Base-by-base conservation (phyloP, 2,329 filamentous ascomycete genomes). In the Fusarium neocosmosporiellum region DNA sequence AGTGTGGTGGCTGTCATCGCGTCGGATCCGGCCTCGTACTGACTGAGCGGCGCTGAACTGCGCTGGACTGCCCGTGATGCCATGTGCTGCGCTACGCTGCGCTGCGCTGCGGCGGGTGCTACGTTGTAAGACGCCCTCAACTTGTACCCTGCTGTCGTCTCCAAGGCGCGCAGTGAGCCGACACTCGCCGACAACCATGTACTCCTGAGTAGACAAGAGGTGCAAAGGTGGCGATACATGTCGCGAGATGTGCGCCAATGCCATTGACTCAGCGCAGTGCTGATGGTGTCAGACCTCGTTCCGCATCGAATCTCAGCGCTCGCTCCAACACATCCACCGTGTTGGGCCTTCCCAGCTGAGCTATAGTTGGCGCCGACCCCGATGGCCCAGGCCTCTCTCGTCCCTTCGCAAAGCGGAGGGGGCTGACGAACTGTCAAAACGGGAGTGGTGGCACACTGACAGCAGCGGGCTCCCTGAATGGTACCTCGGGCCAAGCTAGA, bases 401-500 rank as follows among this genome's bases (percentile, higher is more conserved):
- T 36, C 37, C 9, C 20, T 36, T 29, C 14, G 7, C 7, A 18
- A 16, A 37, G 41, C 4, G 43, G 43, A 48, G 58, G 33, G 48
- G 55, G 31, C 55, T 65, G 70, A 53, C 70, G 53, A 58, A 60
- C 33, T 20, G 59, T 59, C 50, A 61, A 41, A 58, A 46, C 59
- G 59, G 48, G 59, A 71, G 60, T 67, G 54, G 67, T 71, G 55
- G 50, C 69, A 63, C 46, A 41, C 48, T 71, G 64, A 67, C 70
- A 73, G 43, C 24, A 29, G 71, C 67, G 63, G 61, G 43, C 67
- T 65, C 63, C 63, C 59, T 63, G 34, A 58, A 63, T 39, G 39
- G 53, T 50, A 60, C 37, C 57, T 31, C 60, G 60, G 41, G 37
- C 54, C 46, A 63, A 63, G 54, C 46, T 43, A 50, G 53, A 63